Evolutionary conservation across 345 rosid genomes (phyloP), one percentile per base, ranked within the genome.

Genomic region (Rhizophora mangle): DNA sequence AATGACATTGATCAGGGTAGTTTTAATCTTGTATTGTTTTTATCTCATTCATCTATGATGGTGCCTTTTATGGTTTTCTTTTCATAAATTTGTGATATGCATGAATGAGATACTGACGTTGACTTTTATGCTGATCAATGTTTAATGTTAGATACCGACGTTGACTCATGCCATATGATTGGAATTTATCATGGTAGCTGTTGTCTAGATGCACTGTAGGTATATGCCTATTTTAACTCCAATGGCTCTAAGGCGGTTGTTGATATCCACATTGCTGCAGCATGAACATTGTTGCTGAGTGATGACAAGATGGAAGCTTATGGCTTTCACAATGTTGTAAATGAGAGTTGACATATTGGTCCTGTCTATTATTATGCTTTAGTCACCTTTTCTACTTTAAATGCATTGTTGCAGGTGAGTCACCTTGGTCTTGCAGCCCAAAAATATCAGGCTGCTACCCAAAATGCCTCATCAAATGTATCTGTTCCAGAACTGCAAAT

Each of bases 391-490:
- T 5, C 65, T 39, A 27, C 18, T 13, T 55, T 34, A 24, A 24
- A 56, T 53, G 3, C 3, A 8, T 21, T 70, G 69, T 22, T 72
- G 77, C 86, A 95, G 98, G 98, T 95, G 68, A 87, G 84, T 82
- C 96, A 90, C 79, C 92, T 92, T 65, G 97, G 91, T 26, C 81
- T 87, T 8, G 97, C 95, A 24, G 97, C 99, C 67, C 97, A 89
- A 52, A 95, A 89, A 64, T 92, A 90, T 79, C 99, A 95, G 74
- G 84, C 91, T 71, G 91, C 92, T 6, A 80, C 92, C 74, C 99
- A 92, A 75, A 95, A 83, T 66, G 90, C 91, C 63, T 80, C 98
- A 61, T 74, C 96, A 34, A 90, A 83, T 82, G 76, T 90, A 65
- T 85, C 97, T 74, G 86, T 81, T 21, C 85, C 89, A 4, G 99